These are phyloP conservation scores for Magnolia officinalis DNA, from an alignment of 164 flowering plant genomes.

Conservation along the genomic window DNA sequence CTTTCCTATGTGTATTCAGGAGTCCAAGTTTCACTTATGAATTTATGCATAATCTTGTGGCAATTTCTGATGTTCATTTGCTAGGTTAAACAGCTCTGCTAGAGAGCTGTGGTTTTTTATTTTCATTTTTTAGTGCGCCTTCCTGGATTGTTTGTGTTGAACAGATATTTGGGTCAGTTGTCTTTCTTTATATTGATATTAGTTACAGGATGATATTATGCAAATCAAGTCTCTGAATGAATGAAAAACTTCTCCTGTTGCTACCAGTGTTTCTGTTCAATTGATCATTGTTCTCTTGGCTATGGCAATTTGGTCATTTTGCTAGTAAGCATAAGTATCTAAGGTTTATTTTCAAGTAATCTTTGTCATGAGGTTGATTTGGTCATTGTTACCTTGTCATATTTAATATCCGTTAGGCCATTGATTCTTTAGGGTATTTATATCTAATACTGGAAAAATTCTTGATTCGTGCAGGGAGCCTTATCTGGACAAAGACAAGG, in stretches of 20 bases:
- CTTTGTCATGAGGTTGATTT: background rate
- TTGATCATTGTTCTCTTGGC: background rate
- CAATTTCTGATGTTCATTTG: no score
- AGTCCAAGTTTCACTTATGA: no score
- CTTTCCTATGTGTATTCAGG: no score
- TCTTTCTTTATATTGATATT: no score
- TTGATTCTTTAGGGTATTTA: background rate
- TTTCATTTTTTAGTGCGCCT: no score
- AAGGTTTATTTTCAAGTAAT: background rate
- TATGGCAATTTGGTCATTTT: background rate
- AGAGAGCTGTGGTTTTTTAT: no score
- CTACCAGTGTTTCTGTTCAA: background rate
- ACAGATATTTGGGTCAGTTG: no score
- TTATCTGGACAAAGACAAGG: conserved; percentile 41
- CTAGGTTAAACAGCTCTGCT: no score
- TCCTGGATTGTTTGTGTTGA: no score
- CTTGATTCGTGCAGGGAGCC: conserved; percentile 24
- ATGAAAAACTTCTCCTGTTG: background rate
- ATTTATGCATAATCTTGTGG: no score
- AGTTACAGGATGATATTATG: background rate
- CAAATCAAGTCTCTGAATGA: background rate
- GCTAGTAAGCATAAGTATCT: background rate
- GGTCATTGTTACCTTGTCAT: background rate
- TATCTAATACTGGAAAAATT: conserved; percentile 1
- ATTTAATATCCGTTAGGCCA: background rate